phyloP scores from a whole-genome alignment of 1,284 basidiomycete species.

The Cutaneotrichosporon dermatis region DNA sequence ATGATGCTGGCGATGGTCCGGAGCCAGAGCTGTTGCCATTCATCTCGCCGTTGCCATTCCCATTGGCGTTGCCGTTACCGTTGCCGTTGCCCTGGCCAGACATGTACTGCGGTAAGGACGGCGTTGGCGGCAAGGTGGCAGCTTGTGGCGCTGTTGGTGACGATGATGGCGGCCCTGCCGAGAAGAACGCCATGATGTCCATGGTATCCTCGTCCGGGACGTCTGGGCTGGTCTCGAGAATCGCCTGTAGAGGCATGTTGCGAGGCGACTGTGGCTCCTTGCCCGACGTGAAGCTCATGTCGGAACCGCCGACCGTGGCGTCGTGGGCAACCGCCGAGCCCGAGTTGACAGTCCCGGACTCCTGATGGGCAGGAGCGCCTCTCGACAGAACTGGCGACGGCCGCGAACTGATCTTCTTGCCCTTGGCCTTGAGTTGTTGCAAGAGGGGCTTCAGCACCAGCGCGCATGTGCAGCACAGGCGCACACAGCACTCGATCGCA shows the following conservation, averaged over 20 bases:
- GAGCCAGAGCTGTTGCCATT: background rate
- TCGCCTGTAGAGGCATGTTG: conserved; percentile 19
- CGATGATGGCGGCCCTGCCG: conserved; percentile 22
- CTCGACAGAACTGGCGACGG: background rate
- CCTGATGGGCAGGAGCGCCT: no score
- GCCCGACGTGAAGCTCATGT: no score
- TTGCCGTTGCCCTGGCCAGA: no score
- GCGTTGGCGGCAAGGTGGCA: background rate
- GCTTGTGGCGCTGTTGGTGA: background rate
- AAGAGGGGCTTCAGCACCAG: conserved; percentile 48
- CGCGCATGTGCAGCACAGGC: conserved; percentile 43
- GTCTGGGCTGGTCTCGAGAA: conserved; percentile 18
- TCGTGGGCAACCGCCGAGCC: no score
- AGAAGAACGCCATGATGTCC: conserved; percentile 40
- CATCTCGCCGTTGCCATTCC: no score
- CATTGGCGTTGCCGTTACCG: no score
- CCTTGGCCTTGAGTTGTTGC: conserved; percentile 21
- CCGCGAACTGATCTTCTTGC: background rate
- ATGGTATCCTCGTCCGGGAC: conserved; percentile 25
- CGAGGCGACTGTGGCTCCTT: conserved; percentile 9
- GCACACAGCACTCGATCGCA: conserved; percentile 43
- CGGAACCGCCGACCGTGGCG: no score
- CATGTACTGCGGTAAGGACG: no score
- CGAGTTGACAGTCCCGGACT: no score
- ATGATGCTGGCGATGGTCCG: background rate